These are phyloP conservation scores for Ramularia collo-cygni DNA, from an alignment of 2,329 filamentous ascomycete species.

Conservation along the genomic window DNA sequence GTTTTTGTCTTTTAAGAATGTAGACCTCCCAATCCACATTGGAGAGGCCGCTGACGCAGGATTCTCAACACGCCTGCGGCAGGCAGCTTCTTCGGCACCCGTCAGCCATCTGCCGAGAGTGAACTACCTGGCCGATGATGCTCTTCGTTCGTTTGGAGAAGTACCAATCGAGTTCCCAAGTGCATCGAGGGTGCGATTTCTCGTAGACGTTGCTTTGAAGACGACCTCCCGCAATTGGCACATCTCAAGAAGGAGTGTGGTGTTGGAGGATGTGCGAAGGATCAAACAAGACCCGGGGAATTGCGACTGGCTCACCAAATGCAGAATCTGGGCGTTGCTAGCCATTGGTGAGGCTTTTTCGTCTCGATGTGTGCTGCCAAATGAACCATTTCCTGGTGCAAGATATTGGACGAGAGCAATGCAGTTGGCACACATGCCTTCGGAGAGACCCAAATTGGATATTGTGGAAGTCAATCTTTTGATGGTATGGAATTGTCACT, in stretches of 20 bases:
- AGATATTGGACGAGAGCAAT: too few relatives aligned
- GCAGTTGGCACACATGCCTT: conserved; percentile 34
- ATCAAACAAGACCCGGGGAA: conserved; percentile 30
- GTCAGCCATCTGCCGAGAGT: conserved; percentile 30
- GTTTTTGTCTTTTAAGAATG: conserved; percentile 29
- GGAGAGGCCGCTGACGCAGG: conserved; percentile 34
- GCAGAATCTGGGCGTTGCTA: conserved; percentile 41
- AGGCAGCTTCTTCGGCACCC: conserved; percentile 23
- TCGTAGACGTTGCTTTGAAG: conserved; percentile 37
- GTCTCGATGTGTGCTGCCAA: conserved; percentile 30
- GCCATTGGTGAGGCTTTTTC: conserved; percentile 44
- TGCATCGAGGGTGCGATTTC: conserved; percentile 32
- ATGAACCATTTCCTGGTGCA: conserved; percentile 38
- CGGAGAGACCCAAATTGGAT: conserved; percentile 40
- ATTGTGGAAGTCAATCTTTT: conserved; percentile 40
- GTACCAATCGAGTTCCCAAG: conserved; percentile 35
- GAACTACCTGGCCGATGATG: conserved; percentile 28
- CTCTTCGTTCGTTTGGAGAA: conserved; percentile 31
- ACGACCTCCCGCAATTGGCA: conserved; percentile 39
- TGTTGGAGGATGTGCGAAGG: conserved; percentile 33
- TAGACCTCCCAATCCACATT: conserved; percentile 32
- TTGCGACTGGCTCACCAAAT: conserved; percentile 30
- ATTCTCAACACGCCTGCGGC: conserved; percentile 33
- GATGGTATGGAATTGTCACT: conserved; percentile 31
- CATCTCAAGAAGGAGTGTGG: conserved; percentile 35